These are phyloP conservation scores for Azolla pinnata DNA, from an alignment of 75 land plant genomes.

Conservation along the genomic window DNA sequence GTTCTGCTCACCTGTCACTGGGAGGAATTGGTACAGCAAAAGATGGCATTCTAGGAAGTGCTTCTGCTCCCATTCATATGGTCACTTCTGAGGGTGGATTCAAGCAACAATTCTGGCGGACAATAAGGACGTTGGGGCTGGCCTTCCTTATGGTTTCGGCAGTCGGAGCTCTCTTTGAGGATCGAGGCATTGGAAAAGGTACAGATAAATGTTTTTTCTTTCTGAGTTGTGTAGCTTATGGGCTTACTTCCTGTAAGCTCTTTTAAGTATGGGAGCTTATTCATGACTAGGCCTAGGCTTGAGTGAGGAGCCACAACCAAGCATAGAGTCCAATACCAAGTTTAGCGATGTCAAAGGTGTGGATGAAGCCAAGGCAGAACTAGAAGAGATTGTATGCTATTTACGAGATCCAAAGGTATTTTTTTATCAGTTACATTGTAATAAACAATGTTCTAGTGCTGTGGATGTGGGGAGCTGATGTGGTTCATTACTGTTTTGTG, in stretches of 20 bases:
- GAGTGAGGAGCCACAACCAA: slow-evolving; percentile 93
- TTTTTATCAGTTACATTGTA: neutral
- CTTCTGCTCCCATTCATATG: slow-evolving; percentile 90
- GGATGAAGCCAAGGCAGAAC: slow-evolving; percentile 94
- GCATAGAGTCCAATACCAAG: slow-evolving; percentile 84
- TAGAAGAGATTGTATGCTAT: slow-evolving; percentile 94
- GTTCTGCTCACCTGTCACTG: slow-evolving; percentile 37
- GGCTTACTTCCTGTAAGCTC: too few species aligned
- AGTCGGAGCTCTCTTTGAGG: slow-evolving; percentile 91
- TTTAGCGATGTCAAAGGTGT: slow-evolving; percentile 99
- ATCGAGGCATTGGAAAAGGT: too few species aligned
- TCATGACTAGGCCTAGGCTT: slow-evolving; percentile 75
- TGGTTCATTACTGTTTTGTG: too few species aligned
- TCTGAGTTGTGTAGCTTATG: too few species aligned
- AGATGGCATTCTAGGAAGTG: slow-evolving; percentile 76
- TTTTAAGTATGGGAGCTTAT: too few species aligned
- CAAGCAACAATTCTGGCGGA: slow-evolving; percentile 92
- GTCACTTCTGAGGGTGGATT: slow-evolving; percentile 82
- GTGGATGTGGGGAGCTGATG: too few species aligned
- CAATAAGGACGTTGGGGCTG: slow-evolving; percentile 67
- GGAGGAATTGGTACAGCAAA: slow-evolving; percentile 64
- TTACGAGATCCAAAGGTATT: slow-evolving; percentile 95
- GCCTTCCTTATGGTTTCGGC: slow-evolving; percentile 86
- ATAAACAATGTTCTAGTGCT: too few species aligned
- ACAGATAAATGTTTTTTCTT: too few species aligned